Evolutionary conservation across 345 rosid genomes (phyloP).

Genomic region (Bruguiera gymnorhiza): DNA sequence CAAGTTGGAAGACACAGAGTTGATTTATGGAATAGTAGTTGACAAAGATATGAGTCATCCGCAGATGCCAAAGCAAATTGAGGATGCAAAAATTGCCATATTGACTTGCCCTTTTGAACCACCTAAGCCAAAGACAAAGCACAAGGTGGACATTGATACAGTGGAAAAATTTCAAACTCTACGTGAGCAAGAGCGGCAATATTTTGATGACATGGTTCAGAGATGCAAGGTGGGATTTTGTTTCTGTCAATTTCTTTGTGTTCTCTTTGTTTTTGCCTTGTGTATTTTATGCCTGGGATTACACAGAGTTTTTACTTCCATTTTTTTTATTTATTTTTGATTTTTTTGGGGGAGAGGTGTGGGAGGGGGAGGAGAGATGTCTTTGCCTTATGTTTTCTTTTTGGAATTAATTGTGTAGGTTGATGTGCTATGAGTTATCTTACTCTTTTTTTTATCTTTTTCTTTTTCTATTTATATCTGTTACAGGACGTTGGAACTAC

Average conservation of each 20-base stretch:
- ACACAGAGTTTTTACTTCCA: no score
- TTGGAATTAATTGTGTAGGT: background rate
- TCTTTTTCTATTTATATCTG: conserved; percentile 10
- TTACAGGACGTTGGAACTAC: conserved; percentile 93
- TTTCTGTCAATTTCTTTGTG: background rate
- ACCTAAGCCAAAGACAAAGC: conserved; percentile 97
- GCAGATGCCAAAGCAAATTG: conserved; percentile 91
- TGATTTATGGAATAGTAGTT: conserved; percentile 74
- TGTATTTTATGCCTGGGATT: no score
- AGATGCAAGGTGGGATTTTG: conserved; percentile 66
- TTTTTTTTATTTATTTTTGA: no score
- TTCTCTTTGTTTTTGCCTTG: no score
- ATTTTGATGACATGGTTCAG: conserved; percentile 96
- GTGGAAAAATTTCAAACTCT: conserved; percentile 93
- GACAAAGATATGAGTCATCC: conserved; percentile 99
- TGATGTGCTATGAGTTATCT: background rate
- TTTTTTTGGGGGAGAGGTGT: no score
- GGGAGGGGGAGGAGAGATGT: no score
- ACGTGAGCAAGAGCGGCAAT: conserved; percentile 85
- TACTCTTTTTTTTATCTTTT: background rate
- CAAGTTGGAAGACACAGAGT: conserved; percentile 86
- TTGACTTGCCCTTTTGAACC: conserved; percentile 98
- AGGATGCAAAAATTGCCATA: conserved; percentile 93
- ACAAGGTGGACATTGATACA: conserved; percentile 96
- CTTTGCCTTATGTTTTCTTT: background rate